These are phyloP conservation scores for Sarcodon aspratus DNA, from an alignment of 768 basidiomycete genomes.

Conservation along the genomic window DNA sequence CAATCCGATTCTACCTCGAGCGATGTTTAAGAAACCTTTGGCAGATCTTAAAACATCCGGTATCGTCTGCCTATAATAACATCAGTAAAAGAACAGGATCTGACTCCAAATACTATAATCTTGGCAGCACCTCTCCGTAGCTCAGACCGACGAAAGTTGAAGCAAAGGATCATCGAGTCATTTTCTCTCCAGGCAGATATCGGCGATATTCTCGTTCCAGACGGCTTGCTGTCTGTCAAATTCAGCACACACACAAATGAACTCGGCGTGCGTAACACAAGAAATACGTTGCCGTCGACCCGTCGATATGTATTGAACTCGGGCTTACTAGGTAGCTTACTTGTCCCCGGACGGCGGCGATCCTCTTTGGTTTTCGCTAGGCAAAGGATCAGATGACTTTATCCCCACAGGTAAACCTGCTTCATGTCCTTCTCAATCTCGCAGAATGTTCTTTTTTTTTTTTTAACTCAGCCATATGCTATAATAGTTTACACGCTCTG, in stretches of 20 bases:
- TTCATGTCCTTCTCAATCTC: no score
- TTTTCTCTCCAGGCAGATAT: conserved; percentile 41
- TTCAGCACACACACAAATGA: conserved; percentile 55
- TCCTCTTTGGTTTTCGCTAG: conserved; percentile 71
- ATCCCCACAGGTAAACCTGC: conserved; percentile 58
- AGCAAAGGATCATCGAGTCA: conserved; percentile 37
- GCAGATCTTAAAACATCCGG: conserved; percentile 59
- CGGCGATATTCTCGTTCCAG: conserved; percentile 63
- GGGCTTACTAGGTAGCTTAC: conserved; percentile 45
- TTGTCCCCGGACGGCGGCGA: conserved; percentile 53
- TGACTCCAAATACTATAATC: not conserved
- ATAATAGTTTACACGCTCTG: conserved; percentile 61
- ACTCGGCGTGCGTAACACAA: conserved; percentile 43
- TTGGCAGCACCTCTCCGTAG: conserved; percentile 48
- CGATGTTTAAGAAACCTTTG: conserved; percentile 75
- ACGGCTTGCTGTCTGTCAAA: conserved; percentile 58
- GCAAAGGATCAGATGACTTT: conserved; percentile 54
- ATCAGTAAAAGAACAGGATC: not conserved
- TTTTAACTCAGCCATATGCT: not conserved
- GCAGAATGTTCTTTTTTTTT: not conserved
- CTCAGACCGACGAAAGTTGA: conserved; percentile 66
- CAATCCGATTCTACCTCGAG: not conserved
- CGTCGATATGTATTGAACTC: not conserved
- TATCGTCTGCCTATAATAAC: conserved; percentile 4
- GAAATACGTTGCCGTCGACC: not conserved